Percentiles rank a stretch among this genome's conserved stretches.
These are phyloP conservation scores for Microcos paniculata DNA, from an alignment of 345 rosid genomes.

Conservation along the genomic window DNA sequence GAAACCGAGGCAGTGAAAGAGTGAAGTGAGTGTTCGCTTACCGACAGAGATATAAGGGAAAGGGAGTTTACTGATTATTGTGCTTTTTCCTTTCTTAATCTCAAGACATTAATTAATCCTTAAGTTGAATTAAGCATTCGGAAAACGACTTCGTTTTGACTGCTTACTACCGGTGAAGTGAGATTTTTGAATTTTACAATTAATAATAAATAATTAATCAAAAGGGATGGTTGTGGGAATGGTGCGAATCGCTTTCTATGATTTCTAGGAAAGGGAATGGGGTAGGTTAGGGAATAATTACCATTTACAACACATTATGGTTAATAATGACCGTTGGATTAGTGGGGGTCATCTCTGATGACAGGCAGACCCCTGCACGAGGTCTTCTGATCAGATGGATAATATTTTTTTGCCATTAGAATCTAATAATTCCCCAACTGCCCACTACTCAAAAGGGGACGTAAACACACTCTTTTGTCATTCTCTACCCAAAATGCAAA, in stretches of 20 bases:
- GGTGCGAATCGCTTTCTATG: conserved; percentile 3
- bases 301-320: neutral
- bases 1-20: conserved; percentile 4
- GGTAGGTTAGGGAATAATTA: neutral
- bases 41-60: conserved; percentile 28
- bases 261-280: neutral
- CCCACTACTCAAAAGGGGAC: neutral
- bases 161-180: neutral
- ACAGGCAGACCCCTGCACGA: neutral
- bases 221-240: neutral
- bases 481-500: neutral
- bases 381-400: neutral
- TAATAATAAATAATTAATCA: too few relatives aligned
- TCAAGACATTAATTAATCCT: neutral
- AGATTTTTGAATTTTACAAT: neutral
- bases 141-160: conserved; percentile 8
- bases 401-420: neutral
- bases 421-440: neutral
- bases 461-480: neutral
- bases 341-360: neutral
- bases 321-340: conserved; percentile 23
- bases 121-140: neutral
- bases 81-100: neutral
- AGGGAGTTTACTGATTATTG: neutral
- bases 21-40: conserved; percentile 5